A percentile compares a stretch with the other conserved stretches of the same genome.
These are phyloP conservation scores for Ceratobasidium sp. DNA, from an alignment of 1,284 basidiomycete genomes.

Conservation along the genomic window DNA sequence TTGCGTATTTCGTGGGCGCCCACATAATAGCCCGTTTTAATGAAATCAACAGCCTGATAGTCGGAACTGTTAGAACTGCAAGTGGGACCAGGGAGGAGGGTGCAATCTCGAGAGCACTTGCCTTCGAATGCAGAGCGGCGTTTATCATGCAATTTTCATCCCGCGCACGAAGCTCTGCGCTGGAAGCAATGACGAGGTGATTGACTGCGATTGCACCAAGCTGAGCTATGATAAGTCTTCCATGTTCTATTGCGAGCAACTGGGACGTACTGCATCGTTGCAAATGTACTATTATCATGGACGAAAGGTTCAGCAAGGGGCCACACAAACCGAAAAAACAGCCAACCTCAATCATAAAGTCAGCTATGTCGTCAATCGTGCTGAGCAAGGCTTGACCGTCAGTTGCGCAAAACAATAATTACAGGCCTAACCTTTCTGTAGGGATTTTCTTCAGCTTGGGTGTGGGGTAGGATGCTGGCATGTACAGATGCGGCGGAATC, in stretches of 20 bases:
- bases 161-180: conserved; percentile 24
- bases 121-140: conserved; percentile 31
- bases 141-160: conserved; percentile 36
- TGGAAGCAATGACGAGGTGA: conserved; percentile 41
- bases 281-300: conserved; percentile 17
- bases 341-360: conserved; percentile 45
- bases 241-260: background rate
- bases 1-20: conserved; percentile 10
- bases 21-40: conserved; percentile 28
- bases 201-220: conserved; percentile 29
- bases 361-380: conserved; percentile 45
- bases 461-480: conserved; percentile 40
- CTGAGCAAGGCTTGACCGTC: background rate
- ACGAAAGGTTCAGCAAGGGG: background rate
- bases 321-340: background rate
- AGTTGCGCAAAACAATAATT: background rate
- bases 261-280: conserved; percentile 24
- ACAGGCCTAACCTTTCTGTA: background rate
- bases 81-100: background rate
- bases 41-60: conserved; percentile 31
- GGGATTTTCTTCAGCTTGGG: conserved; percentile 28
- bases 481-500: conserved; percentile 39
- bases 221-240: background rate
- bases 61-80: background rate
- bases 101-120: background rate